phyloP scores from a whole-genome alignment of 495 filamentous ascomycete genomes.

The Penicillium odoratum region DNA sequence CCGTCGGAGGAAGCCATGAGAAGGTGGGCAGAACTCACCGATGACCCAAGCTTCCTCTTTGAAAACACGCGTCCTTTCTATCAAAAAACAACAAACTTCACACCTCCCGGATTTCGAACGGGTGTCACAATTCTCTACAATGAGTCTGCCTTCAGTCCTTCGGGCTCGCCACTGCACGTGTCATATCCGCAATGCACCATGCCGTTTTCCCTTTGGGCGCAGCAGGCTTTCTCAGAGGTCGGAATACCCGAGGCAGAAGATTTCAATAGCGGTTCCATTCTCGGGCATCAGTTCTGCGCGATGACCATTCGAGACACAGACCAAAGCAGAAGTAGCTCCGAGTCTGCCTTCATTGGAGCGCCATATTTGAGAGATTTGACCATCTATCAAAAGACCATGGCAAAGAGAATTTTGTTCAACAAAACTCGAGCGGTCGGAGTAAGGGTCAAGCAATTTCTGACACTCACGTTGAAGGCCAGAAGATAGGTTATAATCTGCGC shows the following conservation, averaged over 20 bases:
- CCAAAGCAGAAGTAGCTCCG: conserved; percentile 38
- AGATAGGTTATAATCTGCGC: conserved; percentile 17
- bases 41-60: conserved; percentile 44
- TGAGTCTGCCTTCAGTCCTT: conserved; percentile 22
- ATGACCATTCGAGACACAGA: conserved; percentile 36
- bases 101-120: conserved; percentile 21
- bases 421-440: conserved; percentile 9
- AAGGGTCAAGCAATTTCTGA: neutral
- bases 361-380: conserved; percentile 5
- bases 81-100: conserved; percentile 35
- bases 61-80: conserved; percentile 45
- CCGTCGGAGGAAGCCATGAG: conserved; percentile 40
- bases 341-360: conserved; percentile 34
- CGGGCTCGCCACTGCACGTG: conserved; percentile 35
- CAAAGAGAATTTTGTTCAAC: conserved; percentile 8
- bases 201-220: conserved; percentile 35
- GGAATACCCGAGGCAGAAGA: conserved; percentile 29
- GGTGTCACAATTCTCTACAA: conserved; percentile 27
- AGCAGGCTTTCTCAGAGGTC: conserved; percentile 25
- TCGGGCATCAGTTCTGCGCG: conserved; percentile 38
- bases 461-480: conserved; percentile 15
- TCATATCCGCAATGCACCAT: conserved; percentile 32
- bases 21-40: conserved; percentile 47
- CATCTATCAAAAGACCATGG: conserved; percentile 13
- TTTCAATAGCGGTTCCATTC: conserved; percentile 40